Percentiles rank a stretch among this genome's conserved stretches.
Evolutionary conservation across 2,329 filamentous ascomycete genomes (phyloP).

Genomic region (Biscogniauxia sp.): DNA sequence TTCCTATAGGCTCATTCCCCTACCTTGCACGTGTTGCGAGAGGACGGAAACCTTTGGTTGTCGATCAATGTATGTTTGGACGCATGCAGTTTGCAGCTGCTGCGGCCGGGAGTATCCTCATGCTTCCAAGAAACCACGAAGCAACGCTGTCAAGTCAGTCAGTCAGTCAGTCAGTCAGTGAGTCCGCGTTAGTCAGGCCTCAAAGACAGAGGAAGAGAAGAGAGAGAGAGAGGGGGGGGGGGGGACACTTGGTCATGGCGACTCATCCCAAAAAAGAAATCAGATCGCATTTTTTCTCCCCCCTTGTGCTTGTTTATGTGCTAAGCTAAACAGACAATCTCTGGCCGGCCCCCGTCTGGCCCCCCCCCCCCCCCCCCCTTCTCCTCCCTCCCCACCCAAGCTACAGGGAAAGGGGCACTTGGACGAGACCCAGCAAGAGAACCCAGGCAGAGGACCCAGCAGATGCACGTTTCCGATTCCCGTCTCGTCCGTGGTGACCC

Average conservation of each 20-base stretch:
- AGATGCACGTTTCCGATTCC: constrained; percentile 5
- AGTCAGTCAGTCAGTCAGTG: not conserved
- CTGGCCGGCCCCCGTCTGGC: not conserved
- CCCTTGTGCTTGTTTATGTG: not conserved
- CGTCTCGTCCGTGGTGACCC: constrained; percentile 3
- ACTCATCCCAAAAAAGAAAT: not conserved
- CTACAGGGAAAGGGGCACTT: not conserved
- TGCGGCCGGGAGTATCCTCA: not conserved
- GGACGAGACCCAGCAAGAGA: not conserved
- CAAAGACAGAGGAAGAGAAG: not conserved
- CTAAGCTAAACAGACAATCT: not conserved
- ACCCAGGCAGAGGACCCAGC: constrained; percentile 1
- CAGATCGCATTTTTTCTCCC: not conserved
- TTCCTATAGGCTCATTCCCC: not conserved
- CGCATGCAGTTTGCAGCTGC: not conserved
- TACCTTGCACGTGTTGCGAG: not conserved
- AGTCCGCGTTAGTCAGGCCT: not conserved
- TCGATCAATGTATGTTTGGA: not conserved
- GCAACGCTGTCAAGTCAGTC: not conserved
- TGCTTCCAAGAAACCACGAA: not conserved
- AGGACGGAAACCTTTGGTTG: not conserved
- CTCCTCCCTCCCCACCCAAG: not conserved
- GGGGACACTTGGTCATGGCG: not conserved
- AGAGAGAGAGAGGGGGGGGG: too few relatives aligned
- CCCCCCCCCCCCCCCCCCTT: too few relatives aligned